These are phyloP conservation scores for Pythium rhizo-oryzae DNA, from an alignment of 352 stramenopile genomes.

Conservation along the genomic window DNA sequence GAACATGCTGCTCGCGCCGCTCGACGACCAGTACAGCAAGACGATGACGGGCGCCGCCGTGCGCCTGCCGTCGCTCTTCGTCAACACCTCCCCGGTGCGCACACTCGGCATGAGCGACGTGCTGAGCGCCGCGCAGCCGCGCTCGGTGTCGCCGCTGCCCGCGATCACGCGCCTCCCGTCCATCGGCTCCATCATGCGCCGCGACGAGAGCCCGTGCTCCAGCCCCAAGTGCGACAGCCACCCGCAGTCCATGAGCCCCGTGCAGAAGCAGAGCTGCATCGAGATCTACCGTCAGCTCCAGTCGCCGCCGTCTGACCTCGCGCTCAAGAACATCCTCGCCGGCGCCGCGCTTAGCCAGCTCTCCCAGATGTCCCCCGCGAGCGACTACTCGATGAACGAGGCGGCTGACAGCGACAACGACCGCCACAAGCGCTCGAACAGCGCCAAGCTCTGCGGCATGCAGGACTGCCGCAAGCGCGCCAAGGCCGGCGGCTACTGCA, in stretches of 20 bases:
- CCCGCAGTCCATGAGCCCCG: conserved; percentile 42
- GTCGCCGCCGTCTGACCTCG: conserved; percentile 29
- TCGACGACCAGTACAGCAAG: conserved; percentile 44
- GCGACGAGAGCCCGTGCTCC: conserved; percentile 37
- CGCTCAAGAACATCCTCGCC: conserved; percentile 53
- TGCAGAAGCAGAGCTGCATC: conserved; percentile 64
- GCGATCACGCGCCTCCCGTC: conserved; percentile 52
- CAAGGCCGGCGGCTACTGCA: conserved; percentile 82
- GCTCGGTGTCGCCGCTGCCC: conserved; percentile 47
- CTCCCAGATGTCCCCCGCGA: conserved; percentile 31
- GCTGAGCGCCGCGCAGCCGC: conserved; percentile 39
- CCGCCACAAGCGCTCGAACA: conserved; percentile 53
- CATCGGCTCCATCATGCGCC: conserved; percentile 71
- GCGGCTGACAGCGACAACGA: conserved; percentile 31
- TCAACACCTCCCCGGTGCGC: conserved; percentile 43
- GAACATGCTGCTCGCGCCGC: conserved; percentile 68
- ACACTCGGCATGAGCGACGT: conserved; percentile 71
- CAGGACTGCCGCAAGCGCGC: conserved; percentile 75
- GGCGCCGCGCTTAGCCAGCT: conserved; percentile 55
- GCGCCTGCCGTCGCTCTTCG: conserved; percentile 59
- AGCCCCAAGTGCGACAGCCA: conserved; percentile 28
- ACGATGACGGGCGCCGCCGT: conserved; percentile 28
- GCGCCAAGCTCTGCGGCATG: conserved; percentile 80
- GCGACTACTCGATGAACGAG: conserved; percentile 29
- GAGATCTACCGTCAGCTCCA: conserved; percentile 66